Evolutionary conservation across 192 early-diverging fungal species (phyloP), one percentile per base, ranked within the genome.

Genomic region (Pilobolus umbonatus): DNA sequence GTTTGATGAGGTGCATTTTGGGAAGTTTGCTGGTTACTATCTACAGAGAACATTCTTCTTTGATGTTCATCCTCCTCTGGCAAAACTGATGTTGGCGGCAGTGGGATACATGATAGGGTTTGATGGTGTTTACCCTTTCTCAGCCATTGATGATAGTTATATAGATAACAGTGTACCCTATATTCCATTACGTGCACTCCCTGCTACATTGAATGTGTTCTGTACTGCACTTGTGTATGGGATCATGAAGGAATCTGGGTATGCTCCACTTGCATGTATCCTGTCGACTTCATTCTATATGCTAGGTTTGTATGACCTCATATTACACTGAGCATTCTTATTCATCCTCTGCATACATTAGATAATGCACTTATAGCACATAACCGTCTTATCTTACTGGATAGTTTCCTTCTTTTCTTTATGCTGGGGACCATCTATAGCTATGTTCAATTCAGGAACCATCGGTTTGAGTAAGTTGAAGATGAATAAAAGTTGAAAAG

Each of bases 51-150:
- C 83, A 5, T 98, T 88, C 67, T 98, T 85, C 72, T 94, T 98
- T 71, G 95, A 98, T 68, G 93, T 98, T 0, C 95, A 98, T 64
- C 95, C 95, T 31, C 94, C 94, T 14, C 80, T 98, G 26, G 95
- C 92, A 44, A 96, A 95, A 63, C 74, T 98, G 75, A 62, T 98
- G 70, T 80, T 98, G 40, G 92, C 93, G 1, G 71, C 71, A 7
- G 76, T 74, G 4, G 89, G 92, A 8, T 75, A 79, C 64, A 25
- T 92, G 12, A 80, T 83, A 34, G 95, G 95, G 2, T 92, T 94
- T 73, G 81, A 96, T 62, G 92, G 94, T 3, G 76, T 80, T 35
- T 98, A 93, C 69, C 75, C 89, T 55, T 98, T 98, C 66, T 87
- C 89, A 53, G 77, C 81, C 48, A 98, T 98, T 67, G 92, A 90